A percentile compares a stretch with the other conserved stretches of the same genome.
Evolutionary conservation across 2,329 filamentous ascomycete genomes (phyloP).

Genomic region (Gremmenia infestans): DNA sequence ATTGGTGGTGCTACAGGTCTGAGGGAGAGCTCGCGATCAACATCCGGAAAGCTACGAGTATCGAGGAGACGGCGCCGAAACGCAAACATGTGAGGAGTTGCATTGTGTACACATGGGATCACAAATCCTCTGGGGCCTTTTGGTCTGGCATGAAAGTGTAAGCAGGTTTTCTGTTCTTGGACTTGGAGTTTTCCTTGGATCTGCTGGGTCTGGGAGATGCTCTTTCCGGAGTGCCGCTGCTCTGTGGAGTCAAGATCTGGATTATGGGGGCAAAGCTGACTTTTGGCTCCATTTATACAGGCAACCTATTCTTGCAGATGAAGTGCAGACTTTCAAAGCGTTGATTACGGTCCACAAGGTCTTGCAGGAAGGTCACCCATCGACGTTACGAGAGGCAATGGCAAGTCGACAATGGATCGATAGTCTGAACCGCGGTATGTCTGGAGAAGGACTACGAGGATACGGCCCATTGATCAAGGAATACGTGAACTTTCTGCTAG

Average conservation of each 20-base stretch:
- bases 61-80: slow-evolving; percentile 64
- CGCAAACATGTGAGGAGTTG: slow-evolving; percentile 95
- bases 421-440: slow-evolving; percentile 77
- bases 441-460: slow-evolving; percentile 79
- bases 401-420: slow-evolving; percentile 87
- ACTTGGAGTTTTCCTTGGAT: slow-evolving; percentile 1
- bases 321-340: slow-evolving; percentile 98
- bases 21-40: slow-evolving; percentile 66
- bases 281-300: slow-evolving; percentile 40
- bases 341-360: slow-evolving; percentile 97
- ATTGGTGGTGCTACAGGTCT: slow-evolving; percentile 41
- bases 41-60: slow-evolving; percentile 65
- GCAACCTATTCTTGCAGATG: slow-evolving; percentile 96
- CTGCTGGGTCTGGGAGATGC: background rate
- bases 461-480: slow-evolving; percentile 92
- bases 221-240: background rate
- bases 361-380: slow-evolving; percentile 90
- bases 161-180: slow-evolving; percentile 33
- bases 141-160: slow-evolving; percentile 99
- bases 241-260: background rate
- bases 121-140: slow-evolving; percentile 91
- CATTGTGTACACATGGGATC: slow-evolving; percentile 99
- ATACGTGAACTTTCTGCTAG: slow-evolving; percentile 92
- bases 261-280: slow-evolving; percentile 5
- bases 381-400: slow-evolving; percentile 83